Percentiles rank a stretch among this genome's conserved stretches.
phyloP scores from a whole-genome alignment of 345 rosid species.

The Arabidopsis arenosa region DNA sequence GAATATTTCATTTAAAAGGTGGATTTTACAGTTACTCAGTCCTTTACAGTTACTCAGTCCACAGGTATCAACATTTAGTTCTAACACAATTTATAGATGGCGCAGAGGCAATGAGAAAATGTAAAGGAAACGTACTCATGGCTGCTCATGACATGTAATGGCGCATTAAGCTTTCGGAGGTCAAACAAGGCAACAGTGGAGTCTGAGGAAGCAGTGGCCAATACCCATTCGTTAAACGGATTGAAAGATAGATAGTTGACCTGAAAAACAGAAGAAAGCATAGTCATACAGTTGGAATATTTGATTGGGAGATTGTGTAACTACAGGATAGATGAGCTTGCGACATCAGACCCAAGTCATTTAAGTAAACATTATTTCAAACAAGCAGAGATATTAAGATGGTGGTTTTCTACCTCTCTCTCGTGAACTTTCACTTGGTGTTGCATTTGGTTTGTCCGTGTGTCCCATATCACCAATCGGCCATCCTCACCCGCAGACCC shows the following conservation, averaged over 20 bases:
- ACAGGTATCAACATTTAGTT: not conserved
- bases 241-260: slow-evolving; percentile 86
- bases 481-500: slow-evolving; percentile 96
- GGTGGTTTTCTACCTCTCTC: slow-evolving; percentile 61
- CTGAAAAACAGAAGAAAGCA: slow-evolving; percentile 45
- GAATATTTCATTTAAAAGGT: not conserved
- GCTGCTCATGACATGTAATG: slow-evolving; percentile 75
- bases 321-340: not conserved
- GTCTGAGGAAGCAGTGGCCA: slow-evolving; percentile 96
- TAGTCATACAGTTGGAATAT: not conserved
- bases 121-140: slow-evolving; percentile 57
- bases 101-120: not conserved
- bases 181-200: slow-evolving; percentile 83
- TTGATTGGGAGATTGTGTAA: too few species aligned
- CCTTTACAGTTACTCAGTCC: not conserved
- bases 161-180: slow-evolving; percentile 65
- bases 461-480: slow-evolving; percentile 84
- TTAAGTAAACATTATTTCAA: not conserved
- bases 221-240: slow-evolving; percentile 77
- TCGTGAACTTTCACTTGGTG: slow-evolving; percentile 78
- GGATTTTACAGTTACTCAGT: not conserved
- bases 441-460: slow-evolving; percentile 70
- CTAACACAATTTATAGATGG: not conserved
- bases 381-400: not conserved
- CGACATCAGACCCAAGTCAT: not conserved